These are phyloP conservation scores for Vaucheria bursata DNA, from an alignment of 352 stramenopile genomes.

Conservation along the genomic window DNA sequence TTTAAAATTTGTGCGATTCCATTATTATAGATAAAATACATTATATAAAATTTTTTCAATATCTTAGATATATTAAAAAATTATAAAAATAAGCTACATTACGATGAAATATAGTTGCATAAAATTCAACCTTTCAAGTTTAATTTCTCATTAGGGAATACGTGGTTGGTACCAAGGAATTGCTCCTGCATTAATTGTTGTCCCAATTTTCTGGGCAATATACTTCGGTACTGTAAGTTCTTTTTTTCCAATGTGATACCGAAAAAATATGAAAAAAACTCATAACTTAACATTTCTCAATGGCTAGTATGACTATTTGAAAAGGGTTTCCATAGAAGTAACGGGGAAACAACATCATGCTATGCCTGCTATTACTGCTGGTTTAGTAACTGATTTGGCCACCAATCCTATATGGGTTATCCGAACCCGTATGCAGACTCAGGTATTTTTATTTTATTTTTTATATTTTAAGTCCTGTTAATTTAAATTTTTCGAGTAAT, in stretches of 20 bases:
- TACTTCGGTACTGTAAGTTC: conserved; percentile 3
- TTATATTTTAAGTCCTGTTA: too few species aligned
- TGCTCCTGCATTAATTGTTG: background rate
- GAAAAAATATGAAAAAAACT: background rate
- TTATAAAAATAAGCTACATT: too few species aligned
- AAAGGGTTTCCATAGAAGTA: background rate
- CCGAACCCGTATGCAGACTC: conserved; percentile 5
- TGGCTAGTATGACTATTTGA: background rate
- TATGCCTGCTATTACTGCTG: background rate
- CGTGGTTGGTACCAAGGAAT: background rate
- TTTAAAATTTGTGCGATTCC: too few species aligned
- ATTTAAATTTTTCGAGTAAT: too few species aligned
- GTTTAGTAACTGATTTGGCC: background rate
- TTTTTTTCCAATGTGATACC: background rate
- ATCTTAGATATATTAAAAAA: too few species aligned
- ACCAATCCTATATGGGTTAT: conserved; percentile 5
- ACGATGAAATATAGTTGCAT: background rate
- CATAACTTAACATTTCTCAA: background rate
- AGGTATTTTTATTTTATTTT: too few species aligned
- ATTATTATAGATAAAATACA: too few species aligned
- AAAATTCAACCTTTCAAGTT: background rate
- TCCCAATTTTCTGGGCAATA: background rate
- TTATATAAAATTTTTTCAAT: too few species aligned
- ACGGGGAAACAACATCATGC: background rate
- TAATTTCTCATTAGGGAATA: background rate